Percentiles rank a stretch among this genome's conserved stretches.
Evolutionary conservation across 805 yeast species (phyloP).

Genomic region (Soucietia sequanensis): DNA sequence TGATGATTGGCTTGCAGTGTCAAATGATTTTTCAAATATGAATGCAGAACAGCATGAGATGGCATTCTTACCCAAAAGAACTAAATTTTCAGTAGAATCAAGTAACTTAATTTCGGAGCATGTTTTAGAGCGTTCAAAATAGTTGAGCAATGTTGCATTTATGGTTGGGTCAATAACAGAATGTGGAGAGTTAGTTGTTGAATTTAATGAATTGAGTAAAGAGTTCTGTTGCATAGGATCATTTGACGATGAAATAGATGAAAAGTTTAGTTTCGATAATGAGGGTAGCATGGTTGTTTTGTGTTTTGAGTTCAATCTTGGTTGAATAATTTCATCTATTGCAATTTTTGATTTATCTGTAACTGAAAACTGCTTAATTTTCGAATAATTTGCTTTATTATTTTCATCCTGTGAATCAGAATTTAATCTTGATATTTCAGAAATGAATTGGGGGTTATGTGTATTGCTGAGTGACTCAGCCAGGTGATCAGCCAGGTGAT

Average conservation of each 20-base stretch:
- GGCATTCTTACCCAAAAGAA: conserved; percentile 56
- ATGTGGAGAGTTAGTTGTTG: neutral
- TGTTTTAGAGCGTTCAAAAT: conserved; percentile 61
- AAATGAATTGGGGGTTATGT: conserved; percentile 27
- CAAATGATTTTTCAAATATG: conserved; percentile 63
- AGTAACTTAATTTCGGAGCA: conserved; percentile 47
- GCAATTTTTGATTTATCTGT: conserved; percentile 45
- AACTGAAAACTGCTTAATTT: conserved; percentile 24
- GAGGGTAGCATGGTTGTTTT: conserved; percentile 5
- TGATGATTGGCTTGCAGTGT: conserved; percentile 52
- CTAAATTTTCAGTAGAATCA: conserved; percentile 44
- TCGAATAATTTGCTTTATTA: conserved; percentile 35
- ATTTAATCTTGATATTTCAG: conserved; percentile 34
- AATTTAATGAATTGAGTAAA: neutral
- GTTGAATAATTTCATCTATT: conserved; percentile 47
- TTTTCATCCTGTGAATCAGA: conserved; percentile 35
- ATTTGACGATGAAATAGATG: neutral
- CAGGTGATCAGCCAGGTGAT: too few species aligned
- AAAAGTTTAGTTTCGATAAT: conserved; percentile 2
- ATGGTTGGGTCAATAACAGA: neutral
- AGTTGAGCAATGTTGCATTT: conserved; percentile 16
- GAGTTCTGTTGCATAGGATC: too few species aligned
- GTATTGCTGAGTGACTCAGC: too few species aligned
- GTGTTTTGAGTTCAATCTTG: conserved; percentile 24
- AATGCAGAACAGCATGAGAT: conserved; percentile 55